Evolutionary conservation across 140 eudicot species (phyloP).

Genomic region (Bidens hawaiensis): DNA sequence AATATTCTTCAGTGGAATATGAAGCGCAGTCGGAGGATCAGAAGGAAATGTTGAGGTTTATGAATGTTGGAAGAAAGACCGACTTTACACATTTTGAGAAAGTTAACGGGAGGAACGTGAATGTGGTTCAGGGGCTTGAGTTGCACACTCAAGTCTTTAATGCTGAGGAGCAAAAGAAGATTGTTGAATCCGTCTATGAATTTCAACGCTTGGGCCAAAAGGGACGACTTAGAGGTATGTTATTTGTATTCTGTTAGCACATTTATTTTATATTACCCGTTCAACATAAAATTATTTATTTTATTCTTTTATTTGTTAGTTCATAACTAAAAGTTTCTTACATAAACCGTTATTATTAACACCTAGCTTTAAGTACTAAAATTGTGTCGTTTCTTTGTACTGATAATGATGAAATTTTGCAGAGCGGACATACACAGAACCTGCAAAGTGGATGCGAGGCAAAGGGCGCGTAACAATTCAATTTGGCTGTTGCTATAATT

Average conservation of each 20-base stretch:
- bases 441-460: constrained; percentile 82
- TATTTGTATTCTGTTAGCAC: constrained; percentile 9
- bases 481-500: constrained; percentile 77
- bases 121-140: constrained; percentile 66
- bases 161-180: constrained; percentile 48
- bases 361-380: background rate
- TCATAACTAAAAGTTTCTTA: no score
- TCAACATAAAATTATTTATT: no score
- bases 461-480: constrained; percentile 76
- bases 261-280: no score
- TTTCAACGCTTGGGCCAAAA: constrained; percentile 61
- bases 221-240: constrained; percentile 64
- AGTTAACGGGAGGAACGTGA: constrained; percentile 36
- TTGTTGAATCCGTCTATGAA: constrained; percentile 48
- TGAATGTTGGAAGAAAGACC: constrained; percentile 40
- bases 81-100: constrained; percentile 44
- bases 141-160: constrained; percentile 51
- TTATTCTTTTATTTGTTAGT: background rate
- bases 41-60: constrained; percentile 29
- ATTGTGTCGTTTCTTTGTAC: background rate
- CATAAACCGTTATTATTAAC: background rate
- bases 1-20: constrained; percentile 11
- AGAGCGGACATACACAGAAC: constrained; percentile 70
- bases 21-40: constrained; percentile 33
- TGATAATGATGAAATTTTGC: constrained; percentile 5